A percentile compares a stretch with the other conserved stretches of the same genome.
Evolutionary conservation across 164 flowering plant species (phyloP).

Genomic region (Stephania cephalantha): DNA sequence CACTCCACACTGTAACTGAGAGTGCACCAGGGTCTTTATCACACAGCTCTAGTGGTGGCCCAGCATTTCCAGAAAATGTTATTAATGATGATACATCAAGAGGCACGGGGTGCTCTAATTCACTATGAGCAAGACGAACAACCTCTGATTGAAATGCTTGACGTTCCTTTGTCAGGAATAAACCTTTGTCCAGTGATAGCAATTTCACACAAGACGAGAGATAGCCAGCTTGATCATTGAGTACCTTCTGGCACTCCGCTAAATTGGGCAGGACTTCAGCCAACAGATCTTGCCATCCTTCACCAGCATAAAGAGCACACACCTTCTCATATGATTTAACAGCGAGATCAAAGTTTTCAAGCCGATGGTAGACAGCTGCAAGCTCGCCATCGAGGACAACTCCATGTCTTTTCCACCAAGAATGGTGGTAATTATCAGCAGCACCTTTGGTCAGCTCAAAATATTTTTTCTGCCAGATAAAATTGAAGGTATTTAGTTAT

Average conservation of each 20-base stretch:
- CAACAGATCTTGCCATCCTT: constrained; percentile 95
- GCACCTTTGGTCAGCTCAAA: constrained; percentile 92
- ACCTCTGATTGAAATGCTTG: constrained; percentile 92
- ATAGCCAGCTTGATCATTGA: constrained; percentile 93
- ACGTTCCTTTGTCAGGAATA: constrained; percentile 75
- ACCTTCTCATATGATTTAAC: constrained; percentile 95
- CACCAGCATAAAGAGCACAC: constrained; percentile 97
- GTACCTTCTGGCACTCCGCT: constrained; percentile 93
- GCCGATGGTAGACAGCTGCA: constrained; percentile 73
- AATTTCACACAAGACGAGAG: constrained; percentile 90
- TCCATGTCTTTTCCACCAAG: constrained; percentile 99
- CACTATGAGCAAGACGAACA: constrained; percentile 85
- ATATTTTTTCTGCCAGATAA: constrained; percentile 65
- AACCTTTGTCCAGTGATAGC: constrained; percentile 77
- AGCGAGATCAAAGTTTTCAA: constrained; percentile 85
- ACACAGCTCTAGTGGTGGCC: constrained; percentile 82
- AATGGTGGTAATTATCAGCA: constrained; percentile 86
- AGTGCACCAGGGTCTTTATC: constrained; percentile 94
- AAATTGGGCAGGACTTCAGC: constrained; percentile 95
- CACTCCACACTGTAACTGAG: constrained; percentile 93
- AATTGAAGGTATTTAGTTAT: background rate
- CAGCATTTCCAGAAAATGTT: constrained; percentile 90
- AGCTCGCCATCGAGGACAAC: constrained; percentile 99
- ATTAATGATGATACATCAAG: constrained; percentile 91
- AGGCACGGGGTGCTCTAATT: constrained; percentile 92